Evolutionary conservation across 257 asterid genomes (phyloP).

Genomic region (Solanum piurae): DNA sequence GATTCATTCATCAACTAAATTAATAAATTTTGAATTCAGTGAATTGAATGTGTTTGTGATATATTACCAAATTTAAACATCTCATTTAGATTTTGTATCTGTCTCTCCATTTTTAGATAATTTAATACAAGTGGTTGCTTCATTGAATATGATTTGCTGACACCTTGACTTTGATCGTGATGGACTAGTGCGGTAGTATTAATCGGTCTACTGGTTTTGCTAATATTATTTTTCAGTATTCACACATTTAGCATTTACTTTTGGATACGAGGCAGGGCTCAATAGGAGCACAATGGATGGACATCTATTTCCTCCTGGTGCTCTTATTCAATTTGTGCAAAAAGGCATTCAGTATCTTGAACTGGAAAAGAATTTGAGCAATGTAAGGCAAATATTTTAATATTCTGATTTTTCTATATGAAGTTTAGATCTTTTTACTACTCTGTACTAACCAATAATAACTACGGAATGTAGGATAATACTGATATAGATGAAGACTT

Average conservation of each 20-base stretch:
- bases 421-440: slow-evolving; percentile 10
- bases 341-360: slow-evolving; percentile 87
- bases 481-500: slow-evolving; percentile 66
- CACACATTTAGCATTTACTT: slow-evolving; percentile 70
- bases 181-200: background rate
- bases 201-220: background rate
- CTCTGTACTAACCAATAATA: background rate
- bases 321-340: slow-evolving; percentile 73
- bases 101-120: no score
- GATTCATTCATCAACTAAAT: no score
- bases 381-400: slow-evolving; percentile 29
- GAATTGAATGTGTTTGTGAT: no score
- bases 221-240: slow-evolving; percentile 47
- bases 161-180: background rate
- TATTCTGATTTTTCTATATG: slow-evolving; percentile 8
- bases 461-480: slow-evolving; percentile 58
- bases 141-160: background rate
- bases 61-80: no score
- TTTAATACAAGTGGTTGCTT: background rate
- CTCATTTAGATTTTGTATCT: no score
- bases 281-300: slow-evolving; percentile 59
- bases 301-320: slow-evolving; percentile 87
- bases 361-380: slow-evolving; percentile 64
- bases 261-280: slow-evolving; percentile 87
- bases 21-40: no score